phyloP scores from a whole-genome alignment of 768 basidiomycete species.

The Tulasnella sp. region DNA sequence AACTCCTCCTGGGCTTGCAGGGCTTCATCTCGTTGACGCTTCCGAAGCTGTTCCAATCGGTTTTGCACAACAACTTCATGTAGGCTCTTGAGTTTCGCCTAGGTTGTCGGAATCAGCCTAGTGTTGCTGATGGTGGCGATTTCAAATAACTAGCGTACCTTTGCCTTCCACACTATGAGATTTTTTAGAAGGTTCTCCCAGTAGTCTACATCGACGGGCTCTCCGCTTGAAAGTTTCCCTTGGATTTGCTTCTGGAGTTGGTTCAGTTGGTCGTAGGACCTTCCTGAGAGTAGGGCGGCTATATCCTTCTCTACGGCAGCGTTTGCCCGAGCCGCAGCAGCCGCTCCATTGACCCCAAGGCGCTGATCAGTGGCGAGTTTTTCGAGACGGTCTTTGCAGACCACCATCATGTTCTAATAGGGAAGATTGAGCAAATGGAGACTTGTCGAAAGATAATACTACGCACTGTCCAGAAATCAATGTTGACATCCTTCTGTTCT shows the following conservation, averaged over 20 bases:
- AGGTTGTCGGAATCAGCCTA: slow-evolving; percentile 12
- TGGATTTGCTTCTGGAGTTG: slow-evolving; percentile 79
- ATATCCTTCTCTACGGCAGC: slow-evolving; percentile 82
- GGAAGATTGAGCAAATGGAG: not conserved
- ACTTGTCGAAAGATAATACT: slow-evolving; percentile 20
- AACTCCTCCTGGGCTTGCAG: slow-evolving; percentile 86
- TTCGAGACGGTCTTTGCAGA: slow-evolving; percentile 85
- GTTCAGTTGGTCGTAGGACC: slow-evolving; percentile 74
- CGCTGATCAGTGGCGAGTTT: slow-evolving; percentile 49
- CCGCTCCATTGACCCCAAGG: slow-evolving; percentile 39
- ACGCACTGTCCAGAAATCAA: slow-evolving; percentile 94
- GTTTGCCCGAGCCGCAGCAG: slow-evolving; percentile 34
- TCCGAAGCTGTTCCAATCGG: slow-evolving; percentile 88
- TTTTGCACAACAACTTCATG: slow-evolving; percentile 97
- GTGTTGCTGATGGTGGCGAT: not conserved
- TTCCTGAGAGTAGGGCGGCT: slow-evolving; percentile 65
- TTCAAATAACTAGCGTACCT: slow-evolving; percentile 38
- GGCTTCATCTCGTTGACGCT: slow-evolving; percentile 92
- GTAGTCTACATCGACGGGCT: slow-evolving; percentile 94
- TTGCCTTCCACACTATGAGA: slow-evolving; percentile 92
- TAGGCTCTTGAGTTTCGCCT: slow-evolving; percentile 84
- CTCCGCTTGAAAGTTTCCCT: slow-evolving; percentile 77
- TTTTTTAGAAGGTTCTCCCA: slow-evolving; percentile 92
- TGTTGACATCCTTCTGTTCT: slow-evolving; percentile 71
- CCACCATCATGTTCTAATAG: slow-evolving; percentile 89